These are phyloP conservation scores for Botrytis fragariae DNA, from an alignment of 2,329 filamentous ascomycete genomes.

Conservation along the genomic window DNA sequence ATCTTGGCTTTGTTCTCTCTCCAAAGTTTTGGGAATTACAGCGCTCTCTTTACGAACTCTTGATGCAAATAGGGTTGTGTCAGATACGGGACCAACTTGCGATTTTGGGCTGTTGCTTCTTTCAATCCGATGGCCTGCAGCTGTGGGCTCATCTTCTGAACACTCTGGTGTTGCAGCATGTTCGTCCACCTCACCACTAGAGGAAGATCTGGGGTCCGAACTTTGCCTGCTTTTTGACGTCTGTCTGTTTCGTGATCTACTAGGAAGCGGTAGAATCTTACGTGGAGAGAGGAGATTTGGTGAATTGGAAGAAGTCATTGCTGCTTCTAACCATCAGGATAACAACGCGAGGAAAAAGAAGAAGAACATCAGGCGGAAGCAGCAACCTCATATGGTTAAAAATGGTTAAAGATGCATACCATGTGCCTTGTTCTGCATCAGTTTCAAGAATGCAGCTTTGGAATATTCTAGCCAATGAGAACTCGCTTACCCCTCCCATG, in stretches of 20 bases:
- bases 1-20: not conserved
- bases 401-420: not conserved
- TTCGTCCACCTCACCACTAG: not conserved
- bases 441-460: not conserved
- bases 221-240: not conserved
- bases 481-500: not conserved
- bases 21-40: not conserved
- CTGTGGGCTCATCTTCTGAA: not conserved
- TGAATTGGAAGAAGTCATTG: not conserved
- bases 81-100: not conserved
- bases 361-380: not conserved
- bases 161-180: not conserved
- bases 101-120: not conserved
- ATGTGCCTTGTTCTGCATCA: not conserved
- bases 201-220: not conserved
- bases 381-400: not conserved
- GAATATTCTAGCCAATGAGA: not conserved
- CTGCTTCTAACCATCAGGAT: not conserved
- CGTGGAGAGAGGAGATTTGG: not conserved
- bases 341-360: not conserved
- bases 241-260: not conserved
- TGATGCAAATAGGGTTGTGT: not conserved
- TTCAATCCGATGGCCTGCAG: not conserved
- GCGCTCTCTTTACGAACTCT: not conserved
- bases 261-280: not conserved